phyloP scores from a whole-genome alignment of 2,329 filamentous ascomycete species.

The Torrubiellomyces zombiae region DNA sequence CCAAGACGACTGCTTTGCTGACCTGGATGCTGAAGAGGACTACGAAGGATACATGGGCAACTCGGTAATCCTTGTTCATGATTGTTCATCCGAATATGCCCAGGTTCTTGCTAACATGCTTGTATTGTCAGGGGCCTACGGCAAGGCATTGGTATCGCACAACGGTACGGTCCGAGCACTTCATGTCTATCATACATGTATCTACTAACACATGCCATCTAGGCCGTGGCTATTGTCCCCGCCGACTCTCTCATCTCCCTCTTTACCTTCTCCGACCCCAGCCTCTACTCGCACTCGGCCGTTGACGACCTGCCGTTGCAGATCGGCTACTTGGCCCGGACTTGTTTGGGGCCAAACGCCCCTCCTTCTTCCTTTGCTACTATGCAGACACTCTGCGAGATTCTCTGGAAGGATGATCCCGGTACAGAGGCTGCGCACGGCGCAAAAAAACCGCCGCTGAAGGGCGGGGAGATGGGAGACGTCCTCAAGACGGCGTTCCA shows the following conservation, averaged over 20 bases:
- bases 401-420: neutral
- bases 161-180: conserved; percentile 6
- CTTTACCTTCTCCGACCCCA: neutral
- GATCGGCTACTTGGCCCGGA: conserved; percentile 4
- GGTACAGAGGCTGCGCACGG: neutral
- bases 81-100: neutral
- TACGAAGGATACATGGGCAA: conserved; percentile 14
- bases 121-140: conserved; percentile 5
- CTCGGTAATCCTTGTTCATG: conserved; percentile 9
- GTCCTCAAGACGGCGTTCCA: conserved; percentile 5
- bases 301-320: conserved; percentile 1
- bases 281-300: too few relatives aligned
- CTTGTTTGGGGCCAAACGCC: conserved; percentile 2
- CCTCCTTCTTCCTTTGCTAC: conserved; percentile 1
- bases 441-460: neutral
- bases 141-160: conserved; percentile 11
- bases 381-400: conserved; percentile 2
- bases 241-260: conserved; percentile 5
- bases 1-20: conserved; percentile 7
- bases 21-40: conserved; percentile 6
- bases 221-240: conserved; percentile 9
- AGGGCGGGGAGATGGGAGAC: neutral
- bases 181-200: too few relatives aligned
- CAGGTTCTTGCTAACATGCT: neutral
- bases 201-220: neutral